Conservation (phyloP, 495 filamentous ascomycete genomes). For the Podospora conica region DNA sequence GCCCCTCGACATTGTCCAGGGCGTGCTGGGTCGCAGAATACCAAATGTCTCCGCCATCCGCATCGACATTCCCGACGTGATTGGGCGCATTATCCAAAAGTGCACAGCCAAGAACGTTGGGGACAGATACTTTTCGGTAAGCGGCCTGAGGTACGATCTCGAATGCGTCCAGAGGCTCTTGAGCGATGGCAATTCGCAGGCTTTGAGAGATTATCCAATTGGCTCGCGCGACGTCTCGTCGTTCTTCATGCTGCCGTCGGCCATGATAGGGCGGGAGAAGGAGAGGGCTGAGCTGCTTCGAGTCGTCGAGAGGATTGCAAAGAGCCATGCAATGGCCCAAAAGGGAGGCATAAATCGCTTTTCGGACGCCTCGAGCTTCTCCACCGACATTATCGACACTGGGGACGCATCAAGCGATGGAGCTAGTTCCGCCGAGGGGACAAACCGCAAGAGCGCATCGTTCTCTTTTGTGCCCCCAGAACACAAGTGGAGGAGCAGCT, state of each 20-base stretch:
- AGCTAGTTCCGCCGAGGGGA: conserved; percentile 42
- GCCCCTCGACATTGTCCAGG: conserved; percentile 82
- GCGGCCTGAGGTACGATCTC: conserved; percentile 73
- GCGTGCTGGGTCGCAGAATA: conserved; percentile 69
- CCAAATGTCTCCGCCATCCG: conserved; percentile 66
- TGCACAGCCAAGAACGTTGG: conserved; percentile 81
- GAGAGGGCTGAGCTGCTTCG: conserved; percentile 63
- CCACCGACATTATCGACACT: conserved; percentile 50
- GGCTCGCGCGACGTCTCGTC: conserved; percentile 75
- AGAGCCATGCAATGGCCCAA: conserved; percentile 47
- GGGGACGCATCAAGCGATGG: conserved; percentile 47
- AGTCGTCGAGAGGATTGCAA: conserved; percentile 65
- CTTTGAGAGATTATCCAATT: conserved; percentile 62
- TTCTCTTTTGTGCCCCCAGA: conserved; percentile 42
- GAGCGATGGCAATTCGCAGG: conserved; percentile 63
- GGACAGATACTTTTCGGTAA: conserved; percentile 79
- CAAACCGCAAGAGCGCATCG: conserved; percentile 30
- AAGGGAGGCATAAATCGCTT: conserved; percentile 43
- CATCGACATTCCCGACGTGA: conserved; percentile 71
- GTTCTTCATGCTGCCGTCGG: conserved; percentile 73
- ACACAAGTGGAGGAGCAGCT: conserved; percentile 36
- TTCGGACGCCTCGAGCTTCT: conserved; percentile 48
- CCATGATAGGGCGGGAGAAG: conserved; percentile 70
- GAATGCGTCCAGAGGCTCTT: conserved; percentile 61
- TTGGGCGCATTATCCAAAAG: conserved; percentile 76